Percentiles rank a stretch among this genome's conserved stretches.
Conservation (phyloP, 345 rosid genomes). For the Rhodomyrtus tomentosa region DNA sequence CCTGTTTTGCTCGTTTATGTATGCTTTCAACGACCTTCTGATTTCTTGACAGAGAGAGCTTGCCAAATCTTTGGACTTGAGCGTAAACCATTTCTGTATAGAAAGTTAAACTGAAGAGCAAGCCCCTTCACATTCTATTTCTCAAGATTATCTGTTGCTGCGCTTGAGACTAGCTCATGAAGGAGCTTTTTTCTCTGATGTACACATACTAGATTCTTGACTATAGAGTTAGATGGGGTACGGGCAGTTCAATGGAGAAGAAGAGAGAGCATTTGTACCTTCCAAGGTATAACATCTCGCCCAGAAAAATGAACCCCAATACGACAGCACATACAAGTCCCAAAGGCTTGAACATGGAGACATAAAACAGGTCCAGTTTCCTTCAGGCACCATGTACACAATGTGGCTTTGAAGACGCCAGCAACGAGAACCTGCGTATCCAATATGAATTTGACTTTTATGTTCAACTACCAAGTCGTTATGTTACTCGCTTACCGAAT, state of each 20-base stretch:
- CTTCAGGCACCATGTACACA: slow-evolving; percentile 43
- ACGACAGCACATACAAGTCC: slow-evolving; percentile 36
- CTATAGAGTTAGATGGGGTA: not conserved
- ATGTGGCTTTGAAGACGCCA: slow-evolving; percentile 30
- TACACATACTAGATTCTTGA: not conserved
- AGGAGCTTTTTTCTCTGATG: not conserved
- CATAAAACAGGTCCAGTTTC: slow-evolving; percentile 54
- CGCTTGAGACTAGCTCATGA: not conserved
- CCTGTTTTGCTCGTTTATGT: not conserved
- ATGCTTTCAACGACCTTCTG: not conserved
- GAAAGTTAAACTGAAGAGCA: not conserved
- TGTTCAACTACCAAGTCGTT: not conserved
- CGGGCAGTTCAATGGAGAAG: not conserved
- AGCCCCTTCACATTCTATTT: not conserved
- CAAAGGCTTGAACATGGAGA: slow-evolving; percentile 56
- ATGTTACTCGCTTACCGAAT: not conserved
- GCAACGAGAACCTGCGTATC: not conserved
- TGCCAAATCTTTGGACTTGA: not conserved
- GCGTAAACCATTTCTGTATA: not conserved
- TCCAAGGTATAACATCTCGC: slow-evolving; percentile 42
- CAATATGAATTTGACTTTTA: not conserved
- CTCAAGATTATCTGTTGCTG: not conserved
- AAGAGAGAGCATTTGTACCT: slow-evolving; percentile 14
- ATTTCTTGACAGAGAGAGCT: not conserved
- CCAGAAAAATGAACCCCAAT: slow-evolving; percentile 23